These are phyloP conservation scores for Metschnikowia dekortorum DNA, from an alignment of 805 yeast genomes.

Conservation along the genomic window DNA sequence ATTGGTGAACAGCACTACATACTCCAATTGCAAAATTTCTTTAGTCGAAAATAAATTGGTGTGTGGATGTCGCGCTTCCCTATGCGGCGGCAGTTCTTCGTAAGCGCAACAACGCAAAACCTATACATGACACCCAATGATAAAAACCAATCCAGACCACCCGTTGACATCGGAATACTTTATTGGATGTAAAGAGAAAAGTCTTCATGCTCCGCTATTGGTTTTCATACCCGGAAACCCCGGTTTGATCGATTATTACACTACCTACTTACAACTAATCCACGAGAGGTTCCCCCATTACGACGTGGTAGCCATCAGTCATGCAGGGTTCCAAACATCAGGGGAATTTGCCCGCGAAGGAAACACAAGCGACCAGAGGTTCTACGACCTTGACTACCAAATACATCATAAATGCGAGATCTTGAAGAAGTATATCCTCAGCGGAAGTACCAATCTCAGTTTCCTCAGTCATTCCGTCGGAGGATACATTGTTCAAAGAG, in stretches of 20 bases:
- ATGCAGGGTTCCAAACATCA: slow-evolving; percentile 49
- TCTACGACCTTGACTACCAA: slow-evolving; percentile 50
- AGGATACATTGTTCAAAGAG: slow-evolving; percentile 55
- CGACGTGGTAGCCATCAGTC: slow-evolving; percentile 59
- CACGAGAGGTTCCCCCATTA: slow-evolving; percentile 39
- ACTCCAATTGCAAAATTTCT: slow-evolving; percentile 10
- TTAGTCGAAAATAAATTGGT: not conserved
- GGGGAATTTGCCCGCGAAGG: slow-evolving; percentile 23
- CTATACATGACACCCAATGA: not conserved
- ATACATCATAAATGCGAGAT: slow-evolving; percentile 52
- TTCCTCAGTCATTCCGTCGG: slow-evolving; percentile 74
- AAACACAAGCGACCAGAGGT: slow-evolving; percentile 10
- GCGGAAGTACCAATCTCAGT: slow-evolving; percentile 27
- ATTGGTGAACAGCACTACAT: slow-evolving; percentile 13
- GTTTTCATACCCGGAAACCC: slow-evolving; percentile 76
- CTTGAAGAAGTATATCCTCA: slow-evolving; percentile 32
- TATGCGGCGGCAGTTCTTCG: not conserved
- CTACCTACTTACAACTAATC: slow-evolving; percentile 45
- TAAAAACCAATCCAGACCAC: slow-evolving; percentile 12
- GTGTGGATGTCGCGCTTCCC: slow-evolving; percentile 1
- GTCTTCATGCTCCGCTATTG: slow-evolving; percentile 28
- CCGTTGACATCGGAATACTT: slow-evolving; percentile 29
- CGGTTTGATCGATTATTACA: slow-evolving; percentile 63
- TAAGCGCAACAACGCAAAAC: not conserved
- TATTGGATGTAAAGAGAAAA: slow-evolving; percentile 17